Evolutionary conservation across 2,329 filamentous ascomycete species (phyloP), one percentile per base, ranked within the genome.

Genomic region (Trichoderma lentiforme): DNA sequence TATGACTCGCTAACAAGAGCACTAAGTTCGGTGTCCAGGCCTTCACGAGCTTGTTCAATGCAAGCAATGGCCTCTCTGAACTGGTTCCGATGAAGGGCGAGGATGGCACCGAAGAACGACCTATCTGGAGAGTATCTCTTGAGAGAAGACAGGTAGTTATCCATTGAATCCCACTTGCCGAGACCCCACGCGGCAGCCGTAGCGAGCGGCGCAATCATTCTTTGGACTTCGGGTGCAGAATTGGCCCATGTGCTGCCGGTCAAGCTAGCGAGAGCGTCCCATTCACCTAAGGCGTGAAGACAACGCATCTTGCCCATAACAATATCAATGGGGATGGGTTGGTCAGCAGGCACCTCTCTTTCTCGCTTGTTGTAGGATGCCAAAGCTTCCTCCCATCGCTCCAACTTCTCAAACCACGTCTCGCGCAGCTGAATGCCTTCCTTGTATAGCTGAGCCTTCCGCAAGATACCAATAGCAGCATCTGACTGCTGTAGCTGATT

Each of bases 231-330:
- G 6, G 92, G 88, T 5, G 91, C 91, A 8, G 95, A 96, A 79
- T 95, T 94, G 75, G 93, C 90, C 96, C 96, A 99, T 66, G 95
- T 97, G 79, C 95, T 94, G 79, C 97, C 92, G 0, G 95, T 95
- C 70, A 99, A 86, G 63, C 90, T 91, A 1, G 95, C 97, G 18
- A 99, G 86, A 4, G 94, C 90, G 76, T 98, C 97, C 96, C 96
- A 99, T 81, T 99, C 96, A 73, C 96, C 96, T 43, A 99, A 87
- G 9, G 96, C 97, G 80, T 99, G 96, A 74, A 98, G 84, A 86
- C 96, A 99, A 62, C 96, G 91, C 96, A 99, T 99, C 83, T 99
- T 99, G 75, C 96, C 96, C 95, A 99, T 98, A 39, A 97, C 94
- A 69, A 99, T 94, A 73, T 98, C 96, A 73, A 99, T 94, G 0